These are phyloP conservation scores for Verbena officinalis DNA, from an alignment of 257 asterid species.

Conservation along the genomic window DNA sequence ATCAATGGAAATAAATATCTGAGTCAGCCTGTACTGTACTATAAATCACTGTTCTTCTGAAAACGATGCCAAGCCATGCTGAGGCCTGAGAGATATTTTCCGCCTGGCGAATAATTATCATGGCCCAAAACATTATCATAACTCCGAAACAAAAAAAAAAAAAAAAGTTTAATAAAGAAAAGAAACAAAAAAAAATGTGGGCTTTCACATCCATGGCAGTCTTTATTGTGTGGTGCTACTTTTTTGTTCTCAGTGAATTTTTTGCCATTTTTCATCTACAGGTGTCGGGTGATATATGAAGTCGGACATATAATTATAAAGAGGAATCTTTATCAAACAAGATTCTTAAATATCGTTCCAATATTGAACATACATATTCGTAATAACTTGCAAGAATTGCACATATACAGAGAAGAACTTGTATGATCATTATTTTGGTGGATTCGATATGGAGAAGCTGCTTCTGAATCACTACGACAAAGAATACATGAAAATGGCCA, in stretches of 20 bases:
- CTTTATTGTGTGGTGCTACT: conserved; percentile 21
- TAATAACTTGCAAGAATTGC: too few species aligned
- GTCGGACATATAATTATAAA: neutral
- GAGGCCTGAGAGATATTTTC: conserved; percentile 47
- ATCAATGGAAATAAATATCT: conserved; percentile 31
- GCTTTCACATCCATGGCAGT: conserved; percentile 27
- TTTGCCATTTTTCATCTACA: conserved; percentile 24
- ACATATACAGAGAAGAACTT: too few species aligned
- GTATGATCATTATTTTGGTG: too few species aligned
- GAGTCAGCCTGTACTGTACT: conserved; percentile 23
- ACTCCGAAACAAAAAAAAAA: neutral
- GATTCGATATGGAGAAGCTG: conserved; percentile 71
- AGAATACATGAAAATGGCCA: conserved; percentile 84
- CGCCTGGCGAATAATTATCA: conserved; percentile 32
- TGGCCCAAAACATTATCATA: conserved; percentile 39
- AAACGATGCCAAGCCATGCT: conserved; percentile 47
- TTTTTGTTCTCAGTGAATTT: neutral
- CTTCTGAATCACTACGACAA: conserved; percentile 62
- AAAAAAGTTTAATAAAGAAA: neutral
- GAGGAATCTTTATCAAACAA: neutral
- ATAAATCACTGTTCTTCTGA: conserved; percentile 38
- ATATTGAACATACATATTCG: too few species aligned
- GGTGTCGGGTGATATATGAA: conserved; percentile 11
- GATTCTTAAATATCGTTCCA: neutral
- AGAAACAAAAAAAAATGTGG: conserved; percentile 20